Evolutionary conservation across 2,329 filamentous ascomycete genomes (phyloP).

Genomic region (Nannizziopsis barbatae): DNA sequence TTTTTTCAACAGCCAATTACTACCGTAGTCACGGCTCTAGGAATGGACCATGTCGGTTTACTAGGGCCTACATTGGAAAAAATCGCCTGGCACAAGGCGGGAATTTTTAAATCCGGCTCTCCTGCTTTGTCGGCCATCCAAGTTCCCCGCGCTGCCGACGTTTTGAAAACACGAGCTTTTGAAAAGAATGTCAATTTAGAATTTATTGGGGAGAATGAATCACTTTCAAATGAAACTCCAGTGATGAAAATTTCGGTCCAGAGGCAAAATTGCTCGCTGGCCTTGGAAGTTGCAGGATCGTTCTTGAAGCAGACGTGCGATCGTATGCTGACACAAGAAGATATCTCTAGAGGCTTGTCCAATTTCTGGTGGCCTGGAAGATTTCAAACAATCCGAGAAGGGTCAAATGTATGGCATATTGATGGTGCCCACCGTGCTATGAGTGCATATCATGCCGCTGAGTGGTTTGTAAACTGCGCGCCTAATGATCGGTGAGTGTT

Average conservation of each 20-base stretch:
- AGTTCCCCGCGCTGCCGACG: constrained; percentile 36
- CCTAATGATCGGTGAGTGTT: neutral
- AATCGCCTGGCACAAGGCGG: constrained; percentile 64
- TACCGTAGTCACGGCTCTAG: constrained; percentile 52
- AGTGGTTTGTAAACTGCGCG: constrained; percentile 24
- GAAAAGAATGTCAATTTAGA: constrained; percentile 42
- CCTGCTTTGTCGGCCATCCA: constrained; percentile 49
- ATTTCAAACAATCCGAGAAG: constrained; percentile 20
- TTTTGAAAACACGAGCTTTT: constrained; percentile 40
- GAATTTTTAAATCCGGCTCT: constrained; percentile 52
- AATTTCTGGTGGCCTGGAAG: constrained; percentile 24
- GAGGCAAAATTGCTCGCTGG: constrained; percentile 16
- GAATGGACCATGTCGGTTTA: constrained; percentile 54
- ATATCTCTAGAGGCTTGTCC: constrained; percentile 15
- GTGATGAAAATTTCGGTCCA: constrained; percentile 7
- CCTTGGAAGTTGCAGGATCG: constrained; percentile 10
- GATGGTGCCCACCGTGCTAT: constrained; percentile 33
- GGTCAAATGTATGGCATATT: constrained; percentile 25
- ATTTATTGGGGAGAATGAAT: constrained; percentile 38
- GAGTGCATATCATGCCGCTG: constrained; percentile 25
- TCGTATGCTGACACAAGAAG: constrained; percentile 3
- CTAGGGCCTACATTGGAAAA: constrained; percentile 52
- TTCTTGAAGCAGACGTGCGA: constrained; percentile 6
- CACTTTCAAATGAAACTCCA: neutral
- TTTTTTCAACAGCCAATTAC: constrained; percentile 47